Base-by-base conservation (phyloP, 768 basidiomycete genomes). In the Plicaturopsis crispa region DNA sequence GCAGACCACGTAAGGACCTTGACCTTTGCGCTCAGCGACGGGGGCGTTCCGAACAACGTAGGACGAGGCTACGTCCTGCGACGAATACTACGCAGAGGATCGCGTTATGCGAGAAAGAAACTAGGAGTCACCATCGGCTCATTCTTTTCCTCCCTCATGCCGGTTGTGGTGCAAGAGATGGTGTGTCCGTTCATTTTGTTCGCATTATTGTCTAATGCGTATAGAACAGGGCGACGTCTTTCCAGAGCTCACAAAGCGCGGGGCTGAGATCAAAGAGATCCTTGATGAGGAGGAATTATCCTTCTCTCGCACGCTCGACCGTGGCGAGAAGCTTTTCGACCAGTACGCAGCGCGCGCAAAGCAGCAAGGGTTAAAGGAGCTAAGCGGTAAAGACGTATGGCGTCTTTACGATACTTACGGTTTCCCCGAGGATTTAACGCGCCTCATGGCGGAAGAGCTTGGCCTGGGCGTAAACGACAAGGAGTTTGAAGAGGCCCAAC, bases 261-360 rank as follows among this genome's bases (percentile, higher is more conserved):
- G 75, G 21, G 74, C 73, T 6, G 91, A 89, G 47, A 79, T 97
- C 53, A 90, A 91, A 55, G 90, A 96, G 59, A 91, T 99, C 45
- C 72, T 98, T 13, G 83, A 98, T 54, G 96, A 98, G 53, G 96
- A 99, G 60, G 96, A 99, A 55, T 87, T 87, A 48, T 96, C 93
- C 0, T 98, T 99, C 58, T 88, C 93, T 6, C 78, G 91, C n/a
- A 98, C 96, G 6, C 73, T 99, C 22, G 93, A 94, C 59, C 82
- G 96, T 20, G 96, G 96, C 22, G 96, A 99, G 66, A 89, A 82
- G 53, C 71, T 98, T 4, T 99, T 98, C 57, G 89, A 93, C 39
- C 78, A 86, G 48, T 96, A 89, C 58, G 86, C 84, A 16, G 53
- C 66, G 19, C 69, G 73, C 22, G 80, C 93, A 6, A 69, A 69